phyloP scores from a whole-genome alignment of 1,284 basidiomycete genomes.

The Rhizopogon hawkerae region DNA sequence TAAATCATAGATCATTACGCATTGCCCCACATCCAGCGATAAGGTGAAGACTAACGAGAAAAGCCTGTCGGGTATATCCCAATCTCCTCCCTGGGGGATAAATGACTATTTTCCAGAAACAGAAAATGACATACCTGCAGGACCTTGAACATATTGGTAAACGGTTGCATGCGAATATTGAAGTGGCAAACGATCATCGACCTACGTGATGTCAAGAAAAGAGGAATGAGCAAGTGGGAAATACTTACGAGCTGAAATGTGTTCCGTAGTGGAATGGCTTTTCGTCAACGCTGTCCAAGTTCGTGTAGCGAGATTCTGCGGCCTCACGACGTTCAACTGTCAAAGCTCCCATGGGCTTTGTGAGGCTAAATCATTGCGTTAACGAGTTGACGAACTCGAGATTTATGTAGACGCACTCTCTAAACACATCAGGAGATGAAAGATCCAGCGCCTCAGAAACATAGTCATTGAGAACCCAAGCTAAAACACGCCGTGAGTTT shows the following conservation, averaged over 20 bases:
- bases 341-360: constrained; percentile 88
- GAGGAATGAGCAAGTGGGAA: background rate
- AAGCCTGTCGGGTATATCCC: constrained; percentile 90
- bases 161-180: constrained; percentile 84
- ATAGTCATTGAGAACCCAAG: constrained; percentile 88
- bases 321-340: constrained; percentile 66
- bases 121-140: constrained; percentile 44
- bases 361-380: constrained; percentile 40
- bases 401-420: constrained; percentile 51
- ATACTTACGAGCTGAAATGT: constrained; percentile 72
- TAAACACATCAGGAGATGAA: constrained; percentile 54
- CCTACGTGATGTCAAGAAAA: constrained; percentile 8
- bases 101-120: background rate
- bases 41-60: constrained; percentile 52
- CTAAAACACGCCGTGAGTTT: constrained; percentile 28
- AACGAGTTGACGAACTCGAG: constrained; percentile 8
- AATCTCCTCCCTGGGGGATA: constrained; percentile 67
- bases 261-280: constrained; percentile 90
- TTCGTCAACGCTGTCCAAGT: constrained; percentile 75
- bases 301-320: constrained; percentile 68
- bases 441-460: constrained; percentile 70
- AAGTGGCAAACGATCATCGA: constrained; percentile 97
- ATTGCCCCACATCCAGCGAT: background rate
- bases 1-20: constrained; percentile 23
- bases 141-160: constrained; percentile 88